Base-by-base conservation (phyloP, 495 filamentous ascomycete species). In the Physcia stellaris region DNA sequence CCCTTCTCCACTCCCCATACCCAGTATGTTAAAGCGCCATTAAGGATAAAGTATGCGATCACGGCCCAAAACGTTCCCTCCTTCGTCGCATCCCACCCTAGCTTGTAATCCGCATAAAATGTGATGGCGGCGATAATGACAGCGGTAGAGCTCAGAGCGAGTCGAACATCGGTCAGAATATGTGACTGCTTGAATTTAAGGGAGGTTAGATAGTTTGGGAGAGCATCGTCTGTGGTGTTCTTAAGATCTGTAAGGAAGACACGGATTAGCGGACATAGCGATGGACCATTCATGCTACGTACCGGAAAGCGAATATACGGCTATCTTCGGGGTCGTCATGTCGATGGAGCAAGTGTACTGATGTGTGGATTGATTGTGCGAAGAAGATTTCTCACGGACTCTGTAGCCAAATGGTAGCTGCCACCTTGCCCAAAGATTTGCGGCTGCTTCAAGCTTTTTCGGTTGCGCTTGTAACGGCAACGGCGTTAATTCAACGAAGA, bases 181-280 rank as follows among this genome's bases (percentile, higher is more conserved):
- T 98, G 78, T 48, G 79, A 75, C 55, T 87, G 86, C 19, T 58
- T 68, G 69, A 92, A 95, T 42, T 74, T 68, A 28, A 95, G 78
- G 15, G 71, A 79, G 57, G 74, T 84, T 35, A 96, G 76, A 62
- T 95, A 95, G 60, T 86, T 81, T n/a, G 79, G 71, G 33, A 98
- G 75, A 39, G 86, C 83, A 53, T 98, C 90, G 66, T 98, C 90
- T 52, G 79, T 83, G 15, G 86, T 92, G 56, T 92, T 93, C 61
- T 96, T 96, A 40, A 98, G 79, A 56, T 94, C 90, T 94, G 51
- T 30, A 40, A 17, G 27, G 13, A 26, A 19, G 20, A 20, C 16
- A 35, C 11, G n/a, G 17, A 12, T 41, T 6, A 2, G 10, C 17
- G 24, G 19, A 40, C 6, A 29, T 31, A 32, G 4, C n/a, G 30